Conservation (phyloP, 73 alveolate species). For the Uronychia setigera region DNA sequence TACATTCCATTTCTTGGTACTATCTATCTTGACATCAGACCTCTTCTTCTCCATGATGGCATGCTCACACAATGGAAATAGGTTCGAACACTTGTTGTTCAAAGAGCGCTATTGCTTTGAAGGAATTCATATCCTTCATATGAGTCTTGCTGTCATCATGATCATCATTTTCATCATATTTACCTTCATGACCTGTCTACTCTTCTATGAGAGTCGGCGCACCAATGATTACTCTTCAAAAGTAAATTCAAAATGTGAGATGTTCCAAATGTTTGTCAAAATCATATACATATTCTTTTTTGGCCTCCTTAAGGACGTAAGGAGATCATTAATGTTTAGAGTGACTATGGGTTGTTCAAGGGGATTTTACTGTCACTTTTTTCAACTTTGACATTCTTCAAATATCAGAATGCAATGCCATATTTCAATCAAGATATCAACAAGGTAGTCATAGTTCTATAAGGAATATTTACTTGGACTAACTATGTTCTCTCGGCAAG, state of each 20-base stretch:
- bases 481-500: slow-evolving; percentile 62
- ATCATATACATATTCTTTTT: no score
- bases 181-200: neutral
- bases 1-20: slow-evolving; percentile 41
- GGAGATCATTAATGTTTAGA: slow-evolving; percentile 15
- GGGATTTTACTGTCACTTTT: neutral
- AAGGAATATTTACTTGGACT: slow-evolving; percentile 64
- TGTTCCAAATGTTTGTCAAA: slow-evolving; percentile 24
- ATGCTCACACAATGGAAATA: slow-evolving; percentile 14
- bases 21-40: neutral
- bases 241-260: neutral
- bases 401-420: slow-evolving; percentile 6
- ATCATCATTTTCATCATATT: neutral
- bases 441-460: slow-evolving; percentile 6
- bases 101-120: slow-evolving; percentile 25
- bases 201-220: slow-evolving; percentile 22
- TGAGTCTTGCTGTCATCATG: slow-evolving; percentile 14
- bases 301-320: neutral
- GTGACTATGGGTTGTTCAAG: neutral
- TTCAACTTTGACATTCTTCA: neutral
- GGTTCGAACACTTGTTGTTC: slow-evolving; percentile 3
- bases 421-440: slow-evolving; percentile 9
- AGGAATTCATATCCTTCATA: slow-evolving; percentile 46
- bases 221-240: slow-evolving; percentile 1
- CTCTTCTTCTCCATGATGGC: slow-evolving; percentile 25